Percentiles rank a stretch among this genome's conserved stretches.
phyloP scores from a whole-genome alignment of 345 rosid species.

The Capsella bursapastoris region DNA sequence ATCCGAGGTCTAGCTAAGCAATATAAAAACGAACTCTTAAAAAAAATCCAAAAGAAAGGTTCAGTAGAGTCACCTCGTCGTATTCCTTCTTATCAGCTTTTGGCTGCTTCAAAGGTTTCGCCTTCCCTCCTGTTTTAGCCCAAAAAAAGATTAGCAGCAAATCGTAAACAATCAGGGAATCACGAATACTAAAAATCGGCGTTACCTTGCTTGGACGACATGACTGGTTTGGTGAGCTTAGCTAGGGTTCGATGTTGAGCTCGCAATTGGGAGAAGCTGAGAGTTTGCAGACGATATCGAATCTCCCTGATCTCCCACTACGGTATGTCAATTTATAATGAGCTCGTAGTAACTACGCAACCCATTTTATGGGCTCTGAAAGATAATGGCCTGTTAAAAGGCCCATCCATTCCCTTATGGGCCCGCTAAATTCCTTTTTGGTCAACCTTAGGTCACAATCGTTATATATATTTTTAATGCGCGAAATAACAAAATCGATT shows the following conservation, averaged over 20 bases:
- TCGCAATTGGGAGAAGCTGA: slow-evolving; percentile 1
- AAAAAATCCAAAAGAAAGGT: neutral
- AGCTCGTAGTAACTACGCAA: slow-evolving; percentile 38
- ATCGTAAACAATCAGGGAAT: neutral
- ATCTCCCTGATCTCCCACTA: neutral
- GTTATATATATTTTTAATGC: neutral
- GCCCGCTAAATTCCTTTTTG: neutral
- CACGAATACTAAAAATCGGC: neutral
- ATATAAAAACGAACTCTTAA: neutral
- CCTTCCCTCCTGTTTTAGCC: slow-evolving; percentile 65
- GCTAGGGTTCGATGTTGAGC: slow-evolving; percentile 39
- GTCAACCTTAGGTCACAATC: slow-evolving; percentile 4
- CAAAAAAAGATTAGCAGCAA: slow-evolving; percentile 12
- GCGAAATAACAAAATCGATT: slow-evolving; percentile 15
- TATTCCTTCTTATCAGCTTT: slow-evolving; percentile 51
- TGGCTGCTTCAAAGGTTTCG: slow-evolving; percentile 86
- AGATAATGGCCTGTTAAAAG: neutral
- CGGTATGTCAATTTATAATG: neutral
- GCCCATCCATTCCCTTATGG: neutral
- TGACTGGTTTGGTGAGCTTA: slow-evolving; percentile 17
- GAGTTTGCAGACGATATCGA: slow-evolving; percentile 3
- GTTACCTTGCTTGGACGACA: slow-evolving; percentile 47
- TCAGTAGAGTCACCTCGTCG: slow-evolving; percentile 63
- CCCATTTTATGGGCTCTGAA: slow-evolving; percentile 2
- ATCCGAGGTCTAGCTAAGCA: neutral